These are phyloP conservation scores for Monosporascus sp. DNA, from an alignment of 2,329 filamentous ascomycete genomes.

Conservation along the genomic window DNA sequence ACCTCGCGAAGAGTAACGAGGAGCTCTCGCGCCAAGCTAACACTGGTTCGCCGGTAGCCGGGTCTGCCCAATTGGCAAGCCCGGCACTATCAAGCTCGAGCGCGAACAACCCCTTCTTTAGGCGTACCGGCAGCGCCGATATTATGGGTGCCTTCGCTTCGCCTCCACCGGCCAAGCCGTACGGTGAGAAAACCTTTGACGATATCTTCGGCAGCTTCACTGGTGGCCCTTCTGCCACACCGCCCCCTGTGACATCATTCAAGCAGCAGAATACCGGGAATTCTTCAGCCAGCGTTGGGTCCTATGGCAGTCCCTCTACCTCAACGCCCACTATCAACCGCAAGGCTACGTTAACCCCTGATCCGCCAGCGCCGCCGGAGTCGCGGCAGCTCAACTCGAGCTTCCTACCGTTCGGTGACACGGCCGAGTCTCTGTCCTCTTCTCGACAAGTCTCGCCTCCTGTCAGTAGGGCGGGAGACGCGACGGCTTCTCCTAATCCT, in stretches of 20 bases:
- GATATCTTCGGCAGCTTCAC: slow-evolving; percentile 74
- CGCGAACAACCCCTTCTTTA: slow-evolving; percentile 94
- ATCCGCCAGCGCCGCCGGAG: slow-evolving; percentile 62
- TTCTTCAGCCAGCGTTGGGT: slow-evolving; percentile 48
- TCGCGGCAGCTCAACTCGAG: slow-evolving; percentile 74
- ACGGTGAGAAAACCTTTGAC: slow-evolving; percentile 69
- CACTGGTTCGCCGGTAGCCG: slow-evolving; percentile 41
- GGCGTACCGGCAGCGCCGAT: slow-evolving; percentile 58
- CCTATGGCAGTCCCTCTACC: slow-evolving; percentile 49
- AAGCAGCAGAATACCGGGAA: slow-evolving; percentile 54
- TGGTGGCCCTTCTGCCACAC: slow-evolving; percentile 36
- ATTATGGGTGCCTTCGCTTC: slow-evolving; percentile 51
- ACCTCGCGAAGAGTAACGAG: slow-evolving; percentile 58
- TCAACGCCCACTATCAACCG: slow-evolving; percentile 60
- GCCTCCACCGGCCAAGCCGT: slow-evolving; percentile 38
- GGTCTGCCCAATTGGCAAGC: slow-evolving; percentile 55
- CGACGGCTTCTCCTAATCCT: slow-evolving; percentile 21
- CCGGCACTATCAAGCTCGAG: slow-evolving; percentile 64
- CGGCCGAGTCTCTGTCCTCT: slow-evolving; percentile 65
- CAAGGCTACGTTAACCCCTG: slow-evolving; percentile 52
- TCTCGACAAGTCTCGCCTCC: slow-evolving; percentile 75
- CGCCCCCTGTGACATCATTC: slow-evolving; percentile 53
- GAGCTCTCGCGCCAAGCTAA: slow-evolving; percentile 50
- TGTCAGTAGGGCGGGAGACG: slow-evolving; percentile 52
- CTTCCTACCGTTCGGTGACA: slow-evolving; percentile 64